These are phyloP conservation scores for Fagopyrum esculentum DNA, from an alignment of 148 eudicot species.

Conservation along the genomic window DNA sequence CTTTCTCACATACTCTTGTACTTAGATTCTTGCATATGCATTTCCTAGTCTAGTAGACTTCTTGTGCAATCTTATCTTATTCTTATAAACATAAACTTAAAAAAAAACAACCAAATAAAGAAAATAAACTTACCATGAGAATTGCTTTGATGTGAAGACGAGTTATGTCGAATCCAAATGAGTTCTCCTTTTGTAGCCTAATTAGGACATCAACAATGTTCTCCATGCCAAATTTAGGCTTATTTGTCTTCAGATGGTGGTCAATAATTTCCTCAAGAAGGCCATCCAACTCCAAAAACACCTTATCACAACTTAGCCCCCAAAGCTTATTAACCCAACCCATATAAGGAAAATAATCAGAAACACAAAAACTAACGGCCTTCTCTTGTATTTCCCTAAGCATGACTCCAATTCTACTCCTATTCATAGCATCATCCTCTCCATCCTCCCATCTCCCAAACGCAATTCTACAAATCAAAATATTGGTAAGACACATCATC, in stretches of 20 bases:
- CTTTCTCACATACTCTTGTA: no score
- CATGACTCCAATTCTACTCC: conserved; percentile 13
- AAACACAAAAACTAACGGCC: conserved; percentile 12
- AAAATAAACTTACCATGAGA: conserved; percentile 19
- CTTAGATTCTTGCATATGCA: no score
- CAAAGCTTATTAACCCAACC: conserved; percentile 22
- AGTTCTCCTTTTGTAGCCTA: background rate
- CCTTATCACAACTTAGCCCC: conserved; percentile 18
- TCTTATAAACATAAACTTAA: no score
- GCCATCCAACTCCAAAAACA: conserved; percentile 16
- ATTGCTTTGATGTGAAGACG: conserved; percentile 24
- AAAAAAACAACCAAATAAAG: background rate
- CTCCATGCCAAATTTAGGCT: conserved; percentile 1
- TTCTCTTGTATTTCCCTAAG: conserved; percentile 13
- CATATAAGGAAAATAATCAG: conserved; percentile 21
- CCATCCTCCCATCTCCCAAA: conserved; percentile 25
- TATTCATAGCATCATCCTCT: background rate
- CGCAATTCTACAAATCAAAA: conserved; percentile 19
- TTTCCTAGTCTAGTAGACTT: no score
- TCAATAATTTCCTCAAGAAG: conserved; percentile 21
- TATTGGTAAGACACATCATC: conserved; percentile 9
- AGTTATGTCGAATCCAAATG: conserved; percentile 13
- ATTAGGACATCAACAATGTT: conserved; percentile 24
- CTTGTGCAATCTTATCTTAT: background rate
- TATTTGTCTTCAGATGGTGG: conserved; percentile 14